Evolutionary conservation across 306 rosid species (phyloP), one percentile per base, ranked within the genome.

Genomic region (Neltuma alba): DNA sequence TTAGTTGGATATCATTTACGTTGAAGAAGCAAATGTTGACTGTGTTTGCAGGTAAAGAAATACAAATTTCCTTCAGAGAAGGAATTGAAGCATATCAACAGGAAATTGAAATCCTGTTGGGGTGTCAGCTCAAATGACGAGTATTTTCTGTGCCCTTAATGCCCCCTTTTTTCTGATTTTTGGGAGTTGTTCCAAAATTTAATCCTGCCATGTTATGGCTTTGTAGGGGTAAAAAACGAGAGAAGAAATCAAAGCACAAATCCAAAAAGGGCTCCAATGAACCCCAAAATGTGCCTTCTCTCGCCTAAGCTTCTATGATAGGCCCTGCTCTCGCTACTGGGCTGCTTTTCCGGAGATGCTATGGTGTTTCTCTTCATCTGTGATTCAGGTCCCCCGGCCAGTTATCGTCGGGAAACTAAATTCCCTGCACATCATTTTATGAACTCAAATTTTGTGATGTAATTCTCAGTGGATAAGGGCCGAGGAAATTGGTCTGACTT

Each of bases 191-290:
- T 28, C 50, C 12, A 41, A 47, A 12, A 27, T 38, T 21, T 3
- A 16, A 34, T n/a, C 34, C 10, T 3, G 8, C 11, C 38, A 65
- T 52, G 9, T 21, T 55, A 63, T 81, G 70, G 42, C 23, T 80
- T 89, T 78, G 71, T 87, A 91, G 93, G 86, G 81, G 90, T 75
- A 90, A 93, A 87, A 96, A 91, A 83, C 91, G 92, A 80, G 99
- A 96, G 88, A 96, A 90, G 92, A 96, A 93, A 86, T 93, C 97
- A 34, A 96, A 93, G 89, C 94, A 93, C 93, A 96, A 93, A 86
- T 89, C 91, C 47, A 96, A 83, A 83, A 91, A 81, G 89, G 87
- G 88, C 80, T 88, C 92, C 55, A 83, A 70, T 60, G 96, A 88
- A 81, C 83, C 86, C 33, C 88, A 78, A 36, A 80, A 60, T 34